Base-by-base conservation (phyloP, 202 grass and related monocot species). In the Bolboschoenoplectus hybrid region DNA sequence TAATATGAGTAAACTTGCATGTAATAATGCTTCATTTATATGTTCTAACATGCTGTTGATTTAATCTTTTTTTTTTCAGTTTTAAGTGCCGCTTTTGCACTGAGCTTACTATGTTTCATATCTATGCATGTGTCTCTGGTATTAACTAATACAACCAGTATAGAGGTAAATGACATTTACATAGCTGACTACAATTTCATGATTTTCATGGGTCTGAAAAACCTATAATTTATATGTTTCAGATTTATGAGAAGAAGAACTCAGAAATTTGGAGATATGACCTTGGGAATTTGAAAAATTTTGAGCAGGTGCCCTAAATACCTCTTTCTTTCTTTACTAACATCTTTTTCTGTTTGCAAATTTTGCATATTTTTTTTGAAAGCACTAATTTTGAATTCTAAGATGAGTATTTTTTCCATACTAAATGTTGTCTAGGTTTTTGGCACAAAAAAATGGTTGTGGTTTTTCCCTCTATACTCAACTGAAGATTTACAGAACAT, bases 31-130 rank as follows among this genome's bases (percentile, higher is more conserved):
- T 76, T 85, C 43, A 4, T 16, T 43, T 85, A 75, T 83, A 62
- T 87, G 71, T 64, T 81, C 6, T 86, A 16, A 20, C 82, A 63
- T 51, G 73, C 7, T 26, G 2, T 45, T 44, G 84, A 81, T 83
- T 44, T 52, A 85, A 87, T 76, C 34, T 9, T 51, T 75, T 74
- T 83, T 89, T 36, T 83, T 87, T 87, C 88, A 98, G 95, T 98
- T 90, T 90, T 98, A 63, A 98, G 93, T 92, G 80, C 93, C 6
- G 91, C 91, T 80, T 98, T 98, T 90, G 88, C 84, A 2, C 86
- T 98, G 84, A 98, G 95, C 86, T 92, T 98, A 46, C 87, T 95
- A 10, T 89, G 87, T 87, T 98, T 98, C 75, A 83, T 95, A 20
- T 65, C 82, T 52, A 94, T 98, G 91, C 90, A 98, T 44, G 35